Conservation (phyloP, 2,329 filamentous ascomycete genomes). For the Stenocarpella maydis region DNA sequence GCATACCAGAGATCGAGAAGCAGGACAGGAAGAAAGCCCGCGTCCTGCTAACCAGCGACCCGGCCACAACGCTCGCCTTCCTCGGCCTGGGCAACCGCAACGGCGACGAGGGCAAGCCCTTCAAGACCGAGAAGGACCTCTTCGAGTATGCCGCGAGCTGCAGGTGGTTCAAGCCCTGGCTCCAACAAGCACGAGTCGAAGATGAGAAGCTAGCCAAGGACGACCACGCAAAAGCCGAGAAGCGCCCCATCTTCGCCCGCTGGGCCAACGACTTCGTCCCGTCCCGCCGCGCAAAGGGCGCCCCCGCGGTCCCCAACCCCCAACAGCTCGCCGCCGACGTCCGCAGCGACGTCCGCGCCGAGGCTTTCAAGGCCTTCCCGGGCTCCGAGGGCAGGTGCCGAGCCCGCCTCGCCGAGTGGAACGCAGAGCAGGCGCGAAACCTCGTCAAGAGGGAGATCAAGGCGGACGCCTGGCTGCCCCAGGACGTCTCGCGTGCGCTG, state of each 20-base stretch:
- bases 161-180: conserved; percentile 62
- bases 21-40: conserved; percentile 63
- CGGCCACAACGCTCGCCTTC: conserved; percentile 65
- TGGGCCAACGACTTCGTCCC: conserved; percentile 74
- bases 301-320: conserved; percentile 44
- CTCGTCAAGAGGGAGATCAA: conserved; percentile 34
- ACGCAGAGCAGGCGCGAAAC: conserved; percentile 46
- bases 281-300: conserved; percentile 51
- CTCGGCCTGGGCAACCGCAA: conserved; percentile 63
- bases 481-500: conserved; percentile 54
- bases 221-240: conserved; percentile 63
- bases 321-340: too few species aligned
- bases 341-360: conserved; percentile 51
- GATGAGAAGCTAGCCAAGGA: conserved; percentile 50
- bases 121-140: conserved; percentile 61
- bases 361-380: conserved; percentile 62
- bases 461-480: conserved; percentile 49
- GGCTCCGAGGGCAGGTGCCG: conserved; percentile 54
- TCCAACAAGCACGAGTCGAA: conserved; percentile 36
- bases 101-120: conserved; percentile 61
- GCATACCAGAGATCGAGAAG: conserved; percentile 73
- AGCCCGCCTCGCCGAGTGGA: conserved; percentile 51
- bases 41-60: conserved; percentile 67
- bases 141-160: conserved; percentile 69
- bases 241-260: conserved; percentile 63